Conservation (phyloP, 768 basidiomycete species). For the Hortiboletus campestris region DNA sequence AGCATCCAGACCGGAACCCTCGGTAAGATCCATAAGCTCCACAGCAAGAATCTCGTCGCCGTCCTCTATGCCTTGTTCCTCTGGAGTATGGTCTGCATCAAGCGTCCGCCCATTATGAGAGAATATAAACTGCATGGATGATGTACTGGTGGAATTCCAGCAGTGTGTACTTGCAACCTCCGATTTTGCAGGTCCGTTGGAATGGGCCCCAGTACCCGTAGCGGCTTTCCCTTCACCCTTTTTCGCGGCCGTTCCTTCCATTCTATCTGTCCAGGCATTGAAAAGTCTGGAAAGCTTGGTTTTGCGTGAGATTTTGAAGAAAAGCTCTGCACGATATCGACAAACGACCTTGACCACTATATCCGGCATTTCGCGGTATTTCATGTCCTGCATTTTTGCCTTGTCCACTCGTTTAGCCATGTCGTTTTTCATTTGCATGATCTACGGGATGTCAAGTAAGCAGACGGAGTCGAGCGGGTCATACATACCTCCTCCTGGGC, state of each 20-base stretch:
- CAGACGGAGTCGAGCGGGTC: background rate
- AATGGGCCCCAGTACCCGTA: constrained; percentile 24
- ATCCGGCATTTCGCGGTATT: constrained; percentile 85
- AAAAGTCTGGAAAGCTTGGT: constrained; percentile 82
- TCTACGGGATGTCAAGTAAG: constrained; percentile 39
- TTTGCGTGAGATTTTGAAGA: constrained; percentile 92
- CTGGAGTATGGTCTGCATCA: constrained; percentile 81
- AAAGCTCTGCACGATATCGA: constrained; percentile 85
- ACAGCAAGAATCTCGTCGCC: constrained; percentile 87
- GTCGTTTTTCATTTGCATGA: constrained; percentile 78
- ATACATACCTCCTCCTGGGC: constrained; percentile 74
- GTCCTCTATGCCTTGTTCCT: constrained; percentile 85
- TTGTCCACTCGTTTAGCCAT: constrained; percentile 78
- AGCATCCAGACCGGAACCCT: constrained; percentile 58
- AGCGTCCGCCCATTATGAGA: constrained; percentile 77
- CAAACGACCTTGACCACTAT: constrained; percentile 88
- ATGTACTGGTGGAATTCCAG: constrained; percentile 37
- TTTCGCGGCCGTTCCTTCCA: constrained; percentile 62
- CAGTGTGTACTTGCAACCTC: constrained; percentile 48
- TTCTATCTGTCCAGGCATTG: constrained; percentile 85
- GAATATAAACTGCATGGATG: constrained; percentile 78
- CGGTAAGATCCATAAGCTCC: constrained; percentile 88
- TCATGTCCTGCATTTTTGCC: constrained; percentile 73
- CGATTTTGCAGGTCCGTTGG: constrained; percentile 51
- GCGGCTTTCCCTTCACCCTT: constrained; percentile 39